Percentiles rank a stretch among this genome's conserved stretches.
These are phyloP conservation scores for Trebouxia sp. DNA, from an alignment of 139 green algal genomes.

Conservation along the genomic window DNA sequence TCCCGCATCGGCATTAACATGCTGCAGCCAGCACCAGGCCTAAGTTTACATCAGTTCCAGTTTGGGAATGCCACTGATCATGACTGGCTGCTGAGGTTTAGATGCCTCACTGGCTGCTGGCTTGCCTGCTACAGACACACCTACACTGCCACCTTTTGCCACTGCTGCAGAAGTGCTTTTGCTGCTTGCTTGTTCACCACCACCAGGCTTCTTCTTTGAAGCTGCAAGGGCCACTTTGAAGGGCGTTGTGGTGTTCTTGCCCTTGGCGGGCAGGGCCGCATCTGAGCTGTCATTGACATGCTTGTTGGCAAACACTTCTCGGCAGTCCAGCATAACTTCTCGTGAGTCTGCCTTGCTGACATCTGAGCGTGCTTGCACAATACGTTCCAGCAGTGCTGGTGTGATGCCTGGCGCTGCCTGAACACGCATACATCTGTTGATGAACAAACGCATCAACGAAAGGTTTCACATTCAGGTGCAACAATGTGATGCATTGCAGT, in stretches of 20 bases:
- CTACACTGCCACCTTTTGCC: not conserved
- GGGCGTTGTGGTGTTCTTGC: conserved; percentile 19
- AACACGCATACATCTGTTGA: not conserved
- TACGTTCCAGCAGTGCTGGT: conserved; percentile 44
- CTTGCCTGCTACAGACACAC: no score
- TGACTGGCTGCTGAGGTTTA: not conserved
- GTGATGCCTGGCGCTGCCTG: conserved; percentile 39
- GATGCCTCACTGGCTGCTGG: no score
- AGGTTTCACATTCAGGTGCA: no score
- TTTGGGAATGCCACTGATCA: not conserved
- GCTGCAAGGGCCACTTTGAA: conserved; percentile 33
- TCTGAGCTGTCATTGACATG: conserved; percentile 10
- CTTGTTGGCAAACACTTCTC: conserved; percentile 45
- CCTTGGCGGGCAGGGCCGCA: conserved; percentile 19
- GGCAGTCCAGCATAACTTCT: conserved; percentile 57
- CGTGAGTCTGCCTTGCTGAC: conserved; percentile 50
- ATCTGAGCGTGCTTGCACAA: conserved; percentile 47
- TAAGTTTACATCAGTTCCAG: not conserved
- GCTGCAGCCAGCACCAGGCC: no score
- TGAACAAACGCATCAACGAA: no score
- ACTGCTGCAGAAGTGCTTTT: no score
- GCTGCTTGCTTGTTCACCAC: not conserved
- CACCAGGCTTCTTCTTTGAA: conserved; percentile 23
- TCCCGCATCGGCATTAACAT: no score
- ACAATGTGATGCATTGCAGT: no score